Evolutionary conservation across 2,329 filamentous ascomycete species (phyloP), one percentile per base, ranked within the genome.

Genomic region (Ophiostoma tasmaniense): DNA sequence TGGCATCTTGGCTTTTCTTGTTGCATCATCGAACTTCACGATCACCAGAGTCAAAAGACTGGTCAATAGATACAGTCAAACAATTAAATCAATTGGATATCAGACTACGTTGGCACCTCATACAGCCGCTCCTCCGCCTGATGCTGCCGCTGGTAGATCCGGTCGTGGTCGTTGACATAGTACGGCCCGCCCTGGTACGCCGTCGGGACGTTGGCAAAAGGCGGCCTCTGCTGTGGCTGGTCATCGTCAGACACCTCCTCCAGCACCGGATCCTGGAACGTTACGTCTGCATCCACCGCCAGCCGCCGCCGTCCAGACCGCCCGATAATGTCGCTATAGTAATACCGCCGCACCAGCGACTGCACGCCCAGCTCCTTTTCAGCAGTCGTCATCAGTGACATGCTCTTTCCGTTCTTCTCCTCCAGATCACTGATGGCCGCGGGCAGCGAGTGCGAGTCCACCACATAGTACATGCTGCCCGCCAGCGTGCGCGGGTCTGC

Each of bases 401-500:
- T 61, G 0, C 76, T 75, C 45, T 22, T 59, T 64, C 71, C 71
- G 22, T 75, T 69, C 8, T 42, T 68, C 42, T 37, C 45, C 22
- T 65, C 33, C 25, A 66, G 59, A 35, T 74, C 73, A 30, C 70
- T 71, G 30, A 77, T 70, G 8, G 45, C 66, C n/a, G 74, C 74
- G 30, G 73, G 72, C 50, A 76, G 69, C 73, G 77, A 70, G 68
- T 73, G 71, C 66, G 71, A 72, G 67, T 74, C 73, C n/a, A 74
- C 74, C 0, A 81, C 77, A 55, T 82, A 82, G 72, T 80, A 81
- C 78, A 83, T 76, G 3, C 79, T 75, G 4, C 81, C 82, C 0
- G 79, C 80, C 10, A 85, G 76, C 1, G 77, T 82, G 28, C 80
- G 80, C 25, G 81, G 82, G 22, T 83, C 81, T 1, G 82, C 78